A percentile compares a stretch with the other conserved stretches of the same genome.
Evolutionary conservation across 345 rosid species (phyloP).

Genomic region (Sonneratia alba): DNA sequence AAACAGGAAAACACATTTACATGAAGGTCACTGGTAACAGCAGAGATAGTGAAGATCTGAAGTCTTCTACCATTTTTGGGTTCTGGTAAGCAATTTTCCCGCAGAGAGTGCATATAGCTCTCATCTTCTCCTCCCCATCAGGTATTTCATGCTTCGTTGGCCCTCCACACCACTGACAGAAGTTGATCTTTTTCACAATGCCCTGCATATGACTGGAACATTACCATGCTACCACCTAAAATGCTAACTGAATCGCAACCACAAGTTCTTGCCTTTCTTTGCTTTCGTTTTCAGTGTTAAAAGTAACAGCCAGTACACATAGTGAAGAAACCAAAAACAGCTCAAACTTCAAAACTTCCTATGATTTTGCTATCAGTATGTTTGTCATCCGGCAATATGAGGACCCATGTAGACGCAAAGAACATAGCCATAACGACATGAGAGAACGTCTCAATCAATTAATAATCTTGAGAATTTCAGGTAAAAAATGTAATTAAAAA

Average conservation of each 20-base stretch:
- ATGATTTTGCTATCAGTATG: background rate
- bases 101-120: conserved; percentile 82
- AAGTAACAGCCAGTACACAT: background rate
- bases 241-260: background rate
- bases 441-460: too few relatives aligned
- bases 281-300: background rate
- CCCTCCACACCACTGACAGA: conserved; percentile 98
- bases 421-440: too few relatives aligned
- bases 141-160: conserved; percentile 84
- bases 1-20: background rate
- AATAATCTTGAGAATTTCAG: background rate
- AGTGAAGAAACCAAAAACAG: background rate
- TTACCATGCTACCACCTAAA: background rate
- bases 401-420: too few relatives aligned
- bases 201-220: conserved; percentile 26
- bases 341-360: background rate
- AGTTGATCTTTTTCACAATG: conserved; percentile 53
- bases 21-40: background rate
- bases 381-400: too few relatives aligned
- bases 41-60: background rate
- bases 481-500: background rate
- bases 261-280: background rate
- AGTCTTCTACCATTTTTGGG: conserved; percentile 74
- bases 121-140: conserved; percentile 76
- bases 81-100: conserved; percentile 78